Base-by-base conservation (phyloP, 208 protist species). In the Trypanosoma mega region DNA sequence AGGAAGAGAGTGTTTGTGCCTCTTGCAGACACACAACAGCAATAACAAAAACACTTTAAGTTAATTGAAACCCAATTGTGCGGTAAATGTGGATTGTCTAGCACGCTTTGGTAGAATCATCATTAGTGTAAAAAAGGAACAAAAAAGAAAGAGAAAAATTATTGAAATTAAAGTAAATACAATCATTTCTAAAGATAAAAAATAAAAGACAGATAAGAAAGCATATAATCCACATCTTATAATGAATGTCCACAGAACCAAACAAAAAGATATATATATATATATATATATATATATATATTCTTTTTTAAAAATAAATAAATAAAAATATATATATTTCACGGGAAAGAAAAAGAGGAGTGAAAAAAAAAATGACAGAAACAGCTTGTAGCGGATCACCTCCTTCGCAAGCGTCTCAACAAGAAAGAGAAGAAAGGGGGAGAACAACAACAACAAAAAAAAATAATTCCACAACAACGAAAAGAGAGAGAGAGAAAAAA, bases 291-390 rank as follows among this genome's bases (percentile, higher is more conserved):
- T 20, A 31, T 31, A 31, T 23, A 55, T 6, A 18, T 12, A 55
- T 3, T 2, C 4, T 41, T 23, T 16, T 27, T 5, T 16, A 9
- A 55, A 2, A 58, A 2, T 11, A 57, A 41, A 39, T 18, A 47
- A 37, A 30, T 49, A 48, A 26, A 55, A 43, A 47, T 34, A n/a
- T 24, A 50, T 54, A 45, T 29, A 62, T 37, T 8, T 39, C 5
- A 54, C 46, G 11, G 8, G 6, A 54, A 51, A 33, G 18, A 3
- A 39, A 53, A 50, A 16, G 41, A 48, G 39, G 29, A 45, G 1
- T 9, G 27, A 48, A 70, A 37, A 44, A 16, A 68, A 31, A 62
- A 62, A 23, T n/a, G n/a, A n/a, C n/a, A n/a, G n/a, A n/a, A n/a
- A n/a, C n/a, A n/a, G n/a, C n/a, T n/a, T n/a, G n/a, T n/a, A n/a